phyloP scores from a whole-genome alignment of 805 yeast species.

The Lipomyces spencermartinsiae region DNA sequence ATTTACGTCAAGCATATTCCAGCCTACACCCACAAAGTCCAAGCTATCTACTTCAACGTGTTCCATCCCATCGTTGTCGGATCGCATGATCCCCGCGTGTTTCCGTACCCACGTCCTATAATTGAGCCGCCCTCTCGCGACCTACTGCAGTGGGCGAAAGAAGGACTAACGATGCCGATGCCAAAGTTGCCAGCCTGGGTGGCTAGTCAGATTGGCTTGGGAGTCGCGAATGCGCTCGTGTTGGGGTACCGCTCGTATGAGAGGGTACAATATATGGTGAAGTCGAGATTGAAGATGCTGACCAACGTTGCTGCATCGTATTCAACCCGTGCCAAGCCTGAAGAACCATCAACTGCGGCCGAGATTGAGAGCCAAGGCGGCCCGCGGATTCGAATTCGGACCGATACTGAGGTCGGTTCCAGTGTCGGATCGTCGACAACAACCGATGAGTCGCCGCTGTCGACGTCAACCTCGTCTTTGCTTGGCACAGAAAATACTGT shows the following conservation, averaged over 20 bases:
- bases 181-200: slow-evolving; percentile 32
- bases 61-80: not conserved
- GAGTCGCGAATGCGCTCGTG: slow-evolving; percentile 32
- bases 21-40: not conserved
- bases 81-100: slow-evolving; percentile 3
- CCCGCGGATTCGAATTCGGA: slow-evolving; percentile 10
- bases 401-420: not conserved
- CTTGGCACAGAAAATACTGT: not conserved
- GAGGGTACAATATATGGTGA: slow-evolving; percentile 25
- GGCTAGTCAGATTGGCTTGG: slow-evolving; percentile 36
- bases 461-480: not conserved
- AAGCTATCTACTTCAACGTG: slow-evolving; percentile 7
- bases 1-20: slow-evolving; percentile 7
- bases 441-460: not conserved
- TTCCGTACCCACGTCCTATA: slow-evolving; percentile 7
- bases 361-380: not conserved
- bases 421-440: not conserved
- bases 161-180: slow-evolving; percentile 26
- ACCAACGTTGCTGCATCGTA: not conserved
- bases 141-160: slow-evolving; percentile 12
- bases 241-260: slow-evolving; percentile 35
- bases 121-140: not conserved
- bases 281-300: slow-evolving; percentile 8
- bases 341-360: not conserved
- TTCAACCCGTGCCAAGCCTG: not conserved